Conservation (phyloP, 306 rosid genomes). For the Cicer chorassanicum region DNA sequence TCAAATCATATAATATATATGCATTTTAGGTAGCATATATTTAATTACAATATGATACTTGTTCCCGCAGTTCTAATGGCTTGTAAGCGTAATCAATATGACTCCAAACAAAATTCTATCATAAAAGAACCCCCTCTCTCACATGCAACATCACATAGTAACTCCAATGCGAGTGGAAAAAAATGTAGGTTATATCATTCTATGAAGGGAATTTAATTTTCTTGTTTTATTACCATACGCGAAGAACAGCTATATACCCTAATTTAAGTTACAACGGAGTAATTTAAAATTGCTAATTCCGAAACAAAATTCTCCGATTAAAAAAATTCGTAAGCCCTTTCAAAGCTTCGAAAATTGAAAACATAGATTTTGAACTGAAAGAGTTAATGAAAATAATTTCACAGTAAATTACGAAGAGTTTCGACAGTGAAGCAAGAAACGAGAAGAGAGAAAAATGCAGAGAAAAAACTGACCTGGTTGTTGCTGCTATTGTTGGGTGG, state of each 20-base stretch:
- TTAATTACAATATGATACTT: background rate
- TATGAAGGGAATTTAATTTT: background rate
- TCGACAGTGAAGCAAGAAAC: slow-evolving; percentile 19
- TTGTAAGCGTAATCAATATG: background rate
- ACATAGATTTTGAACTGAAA: background rate
- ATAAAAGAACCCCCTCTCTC: background rate
- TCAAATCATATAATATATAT: background rate
- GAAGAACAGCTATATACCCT: slow-evolving; percentile 18
- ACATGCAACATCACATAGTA: slow-evolving; percentile 17
- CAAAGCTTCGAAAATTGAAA: background rate
- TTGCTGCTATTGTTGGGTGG: slow-evolving; percentile 36
- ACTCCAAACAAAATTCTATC: background rate
- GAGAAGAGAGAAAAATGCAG: slow-evolving; percentile 8
- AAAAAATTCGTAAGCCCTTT: background rate
- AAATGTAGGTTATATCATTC: slow-evolving; percentile 25
- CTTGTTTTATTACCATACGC: background rate
- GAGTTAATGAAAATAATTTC: background rate
- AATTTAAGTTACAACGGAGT: background rate
- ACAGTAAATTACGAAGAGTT: background rate
- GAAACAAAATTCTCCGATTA: background rate
- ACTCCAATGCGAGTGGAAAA: slow-evolving; percentile 7
- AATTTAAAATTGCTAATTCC: slow-evolving; percentile 1
- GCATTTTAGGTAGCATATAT: slow-evolving; percentile 8
- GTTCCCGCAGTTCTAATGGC: too few species aligned
- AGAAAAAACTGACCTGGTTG: slow-evolving; percentile 52